Conservation (phyloP, 176 grass and related monocot species). For the Zizania latifolia region DNA sequence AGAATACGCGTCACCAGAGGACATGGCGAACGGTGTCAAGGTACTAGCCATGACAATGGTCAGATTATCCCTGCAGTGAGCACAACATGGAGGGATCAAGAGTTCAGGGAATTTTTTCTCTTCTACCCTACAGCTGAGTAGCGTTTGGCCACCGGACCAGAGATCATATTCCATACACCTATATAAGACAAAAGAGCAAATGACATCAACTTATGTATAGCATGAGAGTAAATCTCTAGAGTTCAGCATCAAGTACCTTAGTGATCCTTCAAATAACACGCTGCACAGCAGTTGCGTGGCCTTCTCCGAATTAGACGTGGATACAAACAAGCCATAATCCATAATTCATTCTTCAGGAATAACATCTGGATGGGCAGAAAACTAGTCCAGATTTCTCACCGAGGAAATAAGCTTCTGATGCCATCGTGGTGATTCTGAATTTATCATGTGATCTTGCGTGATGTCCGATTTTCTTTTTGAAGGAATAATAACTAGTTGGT, state of each 20-base stretch:
- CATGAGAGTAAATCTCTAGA: no score
- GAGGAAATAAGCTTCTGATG: neutral
- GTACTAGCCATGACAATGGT: constrained; percentile 74
- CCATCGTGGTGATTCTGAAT: neutral
- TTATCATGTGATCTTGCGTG: neutral
- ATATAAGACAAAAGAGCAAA: no score
- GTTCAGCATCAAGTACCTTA: neutral
- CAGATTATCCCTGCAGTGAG: constrained; percentile 68
- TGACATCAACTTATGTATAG: no score
- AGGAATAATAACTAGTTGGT: neutral
- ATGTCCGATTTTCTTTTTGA: neutral
- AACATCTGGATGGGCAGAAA: neutral
- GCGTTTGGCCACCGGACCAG: no score
- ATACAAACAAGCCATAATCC: neutral
- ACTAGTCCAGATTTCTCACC: neutral
- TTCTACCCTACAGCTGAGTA: no score
- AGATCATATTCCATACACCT: no score
- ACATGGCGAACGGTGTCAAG: constrained; percentile 82
- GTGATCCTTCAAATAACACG: neutral
- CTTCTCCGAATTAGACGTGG: neutral
- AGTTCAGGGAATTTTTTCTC: no score
- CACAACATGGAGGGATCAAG: neutral
- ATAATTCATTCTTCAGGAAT: constrained; percentile 4
- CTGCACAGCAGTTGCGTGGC: neutral
- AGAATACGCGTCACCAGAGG: constrained; percentile 63